Percentiles rank a stretch among this genome's conserved stretches.
phyloP scores from a whole-genome alignment of 2,329 filamentous ascomycete species.

The Emericellopsis atlantica region DNA sequence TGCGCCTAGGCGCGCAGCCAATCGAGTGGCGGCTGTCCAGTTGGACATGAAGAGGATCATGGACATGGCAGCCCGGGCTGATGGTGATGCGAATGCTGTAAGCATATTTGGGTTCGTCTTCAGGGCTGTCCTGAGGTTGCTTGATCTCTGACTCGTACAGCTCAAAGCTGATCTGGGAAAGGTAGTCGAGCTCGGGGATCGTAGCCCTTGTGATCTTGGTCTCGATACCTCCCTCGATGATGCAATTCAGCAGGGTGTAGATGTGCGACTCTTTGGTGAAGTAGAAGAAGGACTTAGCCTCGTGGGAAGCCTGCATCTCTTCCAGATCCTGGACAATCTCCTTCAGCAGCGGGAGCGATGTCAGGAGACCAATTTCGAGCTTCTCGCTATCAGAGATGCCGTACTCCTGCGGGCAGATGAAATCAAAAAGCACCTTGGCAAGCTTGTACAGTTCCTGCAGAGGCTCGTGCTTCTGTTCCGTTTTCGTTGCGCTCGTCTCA shows the following conservation, averaged over 20 bases:
- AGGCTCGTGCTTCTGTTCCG: slow-evolving; percentile 75
- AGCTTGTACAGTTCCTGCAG: slow-evolving; percentile 87
- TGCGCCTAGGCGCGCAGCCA: slow-evolving; percentile 80
- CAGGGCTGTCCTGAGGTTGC: slow-evolving; percentile 15
- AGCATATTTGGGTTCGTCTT: slow-evolving; percentile 62
- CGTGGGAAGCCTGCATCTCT: slow-evolving; percentile 88
- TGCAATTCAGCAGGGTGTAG: slow-evolving; percentile 95
- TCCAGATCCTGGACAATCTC: slow-evolving; percentile 96
- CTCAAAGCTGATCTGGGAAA: slow-evolving; percentile 96
- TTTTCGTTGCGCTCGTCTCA: slow-evolving; percentile 54
- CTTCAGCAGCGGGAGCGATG: slow-evolving; percentile 82
- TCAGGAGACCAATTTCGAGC: slow-evolving; percentile 93
- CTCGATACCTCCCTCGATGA: slow-evolving; percentile 89
- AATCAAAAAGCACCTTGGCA: slow-evolving; percentile 92
- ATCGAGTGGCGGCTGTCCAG: slow-evolving; percentile 95
- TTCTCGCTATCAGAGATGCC: slow-evolving; percentile 93
- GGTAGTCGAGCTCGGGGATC: slow-evolving; percentile 93
- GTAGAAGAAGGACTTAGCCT: slow-evolving; percentile 95
- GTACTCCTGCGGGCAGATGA: slow-evolving; percentile 96
- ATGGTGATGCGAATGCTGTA: slow-evolving; percentile 97
- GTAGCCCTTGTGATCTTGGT: slow-evolving; percentile 93
- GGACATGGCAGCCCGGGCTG: slow-evolving; percentile 90
- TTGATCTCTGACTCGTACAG: slow-evolving; percentile 89
- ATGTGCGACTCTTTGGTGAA: slow-evolving; percentile 99
- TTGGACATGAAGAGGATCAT: slow-evolving; percentile 91